A percentile compares a stretch with the other conserved stretches of the same genome.
phyloP scores from a whole-genome alignment of 1,139 yeast genomes.

The Blastobotrys niveus region DNA sequence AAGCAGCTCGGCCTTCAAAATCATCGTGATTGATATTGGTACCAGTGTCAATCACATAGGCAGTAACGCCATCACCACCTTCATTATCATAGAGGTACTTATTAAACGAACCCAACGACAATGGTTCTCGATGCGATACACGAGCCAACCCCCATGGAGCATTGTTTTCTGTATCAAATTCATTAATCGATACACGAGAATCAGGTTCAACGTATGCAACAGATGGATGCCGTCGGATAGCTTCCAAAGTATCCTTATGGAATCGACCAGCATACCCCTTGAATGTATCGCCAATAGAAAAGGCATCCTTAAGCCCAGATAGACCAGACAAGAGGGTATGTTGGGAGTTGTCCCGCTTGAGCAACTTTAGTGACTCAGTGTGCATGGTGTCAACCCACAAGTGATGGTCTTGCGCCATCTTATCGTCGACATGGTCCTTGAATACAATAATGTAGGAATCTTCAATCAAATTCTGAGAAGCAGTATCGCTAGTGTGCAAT shows the following conservation, averaged over 20 bases:
- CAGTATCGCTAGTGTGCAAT: constrained; percentile 39
- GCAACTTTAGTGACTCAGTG: constrained; percentile 32
- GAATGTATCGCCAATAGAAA: constrained; percentile 47
- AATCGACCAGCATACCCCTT: constrained; percentile 55
- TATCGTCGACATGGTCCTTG: constrained; percentile 52
- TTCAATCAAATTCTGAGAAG: constrained; percentile 51
- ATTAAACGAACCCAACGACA: constrained; percentile 74
- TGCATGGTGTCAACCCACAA: constrained; percentile 54
- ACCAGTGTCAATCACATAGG: constrained; percentile 93
- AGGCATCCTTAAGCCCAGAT: constrained; percentile 60
- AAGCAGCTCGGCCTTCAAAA: constrained; percentile 83
- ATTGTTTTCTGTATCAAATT: constrained; percentile 64
- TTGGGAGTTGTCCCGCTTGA: constrained; percentile 33
- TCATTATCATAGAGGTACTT: constrained; percentile 76
- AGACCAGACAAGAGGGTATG: constrained; percentile 41
- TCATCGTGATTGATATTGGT: constrained; percentile 73
- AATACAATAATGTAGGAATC: constrained; percentile 75
- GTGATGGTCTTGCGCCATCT: constrained; percentile 55
- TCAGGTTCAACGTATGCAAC: constrained; percentile 74
- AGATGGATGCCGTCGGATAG: constrained; percentile 65
- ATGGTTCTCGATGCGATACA: constrained; percentile 78
- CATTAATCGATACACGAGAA: constrained; percentile 53
- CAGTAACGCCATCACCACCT: constrained; percentile 89
- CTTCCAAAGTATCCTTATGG: constrained; percentile 61
- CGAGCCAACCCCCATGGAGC: constrained; percentile 98